Evolutionary conservation across 306 rosid species (phyloP).

Genomic region (Trifolium dubium): DNA sequence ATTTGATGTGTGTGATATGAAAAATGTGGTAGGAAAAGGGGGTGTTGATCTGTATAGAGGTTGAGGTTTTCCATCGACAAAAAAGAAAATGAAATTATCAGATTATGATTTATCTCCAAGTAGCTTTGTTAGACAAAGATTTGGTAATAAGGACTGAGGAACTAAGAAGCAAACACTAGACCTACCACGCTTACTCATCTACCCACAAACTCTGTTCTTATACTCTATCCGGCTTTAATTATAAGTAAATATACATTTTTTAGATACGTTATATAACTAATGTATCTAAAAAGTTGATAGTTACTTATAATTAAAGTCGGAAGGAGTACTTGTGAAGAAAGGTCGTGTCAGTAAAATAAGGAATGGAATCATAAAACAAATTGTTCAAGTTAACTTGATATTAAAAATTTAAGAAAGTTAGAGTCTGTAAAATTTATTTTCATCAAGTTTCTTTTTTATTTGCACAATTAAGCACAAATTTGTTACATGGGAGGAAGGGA

Average conservation of each 20-base stretch:
- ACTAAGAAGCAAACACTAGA: slow-evolving; percentile 34
- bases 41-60: slow-evolving; percentile 19
- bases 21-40: slow-evolving; percentile 20
- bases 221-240: too few species aligned
- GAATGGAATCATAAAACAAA: too few species aligned
- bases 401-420: too few species aligned
- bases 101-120: neutral
- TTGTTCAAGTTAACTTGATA: neutral
- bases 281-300: too few species aligned
- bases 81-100: neutral
- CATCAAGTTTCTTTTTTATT: neutral
- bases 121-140: neutral
- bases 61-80: slow-evolving; percentile 18
- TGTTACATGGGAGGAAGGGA: too few species aligned
- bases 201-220: neutral
- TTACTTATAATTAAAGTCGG: too few species aligned
- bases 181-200: slow-evolving; percentile 23
- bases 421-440: neutral
- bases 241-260: too few species aligned
- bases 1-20: neutral
- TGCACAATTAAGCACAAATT: too few species aligned
- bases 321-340: too few species aligned
- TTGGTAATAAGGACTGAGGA: slow-evolving; percentile 36
- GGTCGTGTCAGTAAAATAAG: neutral
- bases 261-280: too few species aligned